Base-by-base conservation (phyloP, 176 grass and related monocot genomes). In the Rhipidocladum racemiflorum region DNA sequence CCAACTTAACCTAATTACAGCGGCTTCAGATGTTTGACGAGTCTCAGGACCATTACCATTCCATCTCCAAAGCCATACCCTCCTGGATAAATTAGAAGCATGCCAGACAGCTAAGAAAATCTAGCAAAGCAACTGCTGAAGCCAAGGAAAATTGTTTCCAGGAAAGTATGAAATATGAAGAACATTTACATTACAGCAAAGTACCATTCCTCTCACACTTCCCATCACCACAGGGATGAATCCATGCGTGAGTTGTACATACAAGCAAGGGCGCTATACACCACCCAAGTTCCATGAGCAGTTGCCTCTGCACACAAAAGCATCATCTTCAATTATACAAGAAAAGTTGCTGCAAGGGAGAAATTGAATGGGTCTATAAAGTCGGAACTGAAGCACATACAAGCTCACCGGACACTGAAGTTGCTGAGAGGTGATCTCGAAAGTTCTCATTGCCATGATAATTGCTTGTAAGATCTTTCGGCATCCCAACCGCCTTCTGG, bases 401-500 rank as follows among this genome's bases (percentile, higher is more conserved):
- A 92, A 59, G 81, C 85, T 89, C 69, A 90, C 82, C 74, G 54
- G 66, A 82, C 73, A 67, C 73, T 81, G 29, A 70, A 86, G 64
- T 71, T 13, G 38, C 49, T 44, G 75, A 32, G 7, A 77, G 53
- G 63, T 62, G 38, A 72, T 78, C 44, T 44, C n/a, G 17, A 42
- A 21, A 53, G 13, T 23, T 81, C 61, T 90, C 85, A 97, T 24
- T 91, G 83, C 90, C 94, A 92, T 3, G 91, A 89, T 36, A 89
- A 68, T 40, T 89, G 83, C 40, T 92, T 97, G 74, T 92, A 88
- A 35, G 80, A 90, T 85, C 91, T 90, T 18, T 94, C 92, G 23
- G 68, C 54, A 72, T 97, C 94, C 90, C 94, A 92, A 76, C 90
- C 87, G 51, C 92, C 86, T 53, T 97, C 94, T 14, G 83, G 90